Evolutionary conservation across 768 basidiomycete species (phyloP).

Genomic region (Pleurotus eryngii): DNA sequence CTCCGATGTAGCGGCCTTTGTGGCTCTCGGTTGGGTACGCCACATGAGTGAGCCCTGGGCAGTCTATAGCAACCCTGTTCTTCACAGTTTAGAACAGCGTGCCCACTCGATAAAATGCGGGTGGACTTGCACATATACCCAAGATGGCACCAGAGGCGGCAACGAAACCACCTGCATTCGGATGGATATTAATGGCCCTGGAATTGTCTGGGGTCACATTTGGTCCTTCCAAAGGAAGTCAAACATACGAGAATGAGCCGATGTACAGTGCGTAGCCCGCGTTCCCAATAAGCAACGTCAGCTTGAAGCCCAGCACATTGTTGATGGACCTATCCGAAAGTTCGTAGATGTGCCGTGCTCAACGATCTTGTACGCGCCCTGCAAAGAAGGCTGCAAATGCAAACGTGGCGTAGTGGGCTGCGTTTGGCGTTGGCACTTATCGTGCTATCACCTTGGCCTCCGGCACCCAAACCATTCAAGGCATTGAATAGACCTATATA

Average conservation of each 20-base stretch:
- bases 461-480: slow-evolving; percentile 59
- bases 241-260: slow-evolving; percentile 63
- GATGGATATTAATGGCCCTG: slow-evolving; percentile 71
- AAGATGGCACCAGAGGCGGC: slow-evolving; percentile 71
- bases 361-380: slow-evolving; percentile 39
- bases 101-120: slow-evolving; percentile 34
- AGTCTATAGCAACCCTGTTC: slow-evolving; percentile 67
- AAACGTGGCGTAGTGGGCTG: slow-evolving; percentile 54
- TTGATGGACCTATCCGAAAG: slow-evolving; percentile 58
- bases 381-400: slow-evolving; percentile 64
- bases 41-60: slow-evolving; percentile 82
- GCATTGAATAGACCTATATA: slow-evolving; percentile 58
- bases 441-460: slow-evolving; percentile 51
- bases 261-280: slow-evolving; percentile 76
- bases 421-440: slow-evolving; percentile 56
- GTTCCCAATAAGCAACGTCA: slow-evolving; percentile 73
- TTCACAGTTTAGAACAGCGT: neutral
- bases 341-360: too few species aligned
- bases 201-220: neutral
- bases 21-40: slow-evolving; percentile 78
- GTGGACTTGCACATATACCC: slow-evolving; percentile 66
- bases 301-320: slow-evolving; percentile 73
- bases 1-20: slow-evolving; percentile 73
- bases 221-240: neutral
- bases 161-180: slow-evolving; percentile 56